Conservation (phyloP, 305 asterid species). For the Fraxinus dipetala region DNA sequence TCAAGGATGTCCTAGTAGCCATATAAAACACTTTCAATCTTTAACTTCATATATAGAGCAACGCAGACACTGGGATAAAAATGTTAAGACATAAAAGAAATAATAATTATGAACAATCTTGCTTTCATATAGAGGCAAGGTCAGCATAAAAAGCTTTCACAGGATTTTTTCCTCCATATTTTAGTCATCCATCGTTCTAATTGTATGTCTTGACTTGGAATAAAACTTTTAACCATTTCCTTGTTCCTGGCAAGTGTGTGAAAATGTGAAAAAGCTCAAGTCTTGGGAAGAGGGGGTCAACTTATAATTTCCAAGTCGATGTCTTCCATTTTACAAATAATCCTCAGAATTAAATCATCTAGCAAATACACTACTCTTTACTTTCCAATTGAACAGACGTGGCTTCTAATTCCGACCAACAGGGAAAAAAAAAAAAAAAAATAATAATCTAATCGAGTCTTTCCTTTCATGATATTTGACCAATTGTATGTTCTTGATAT, state of each 20-base stretch:
- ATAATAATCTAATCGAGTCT: background rate
- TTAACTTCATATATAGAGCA: conserved; percentile 14
- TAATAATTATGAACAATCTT: background rate
- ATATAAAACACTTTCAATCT: conserved; percentile 7
- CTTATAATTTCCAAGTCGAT: conserved; percentile 21
- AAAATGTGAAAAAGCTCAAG: background rate
- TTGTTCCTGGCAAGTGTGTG: background rate
- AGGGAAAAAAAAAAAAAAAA: background rate
- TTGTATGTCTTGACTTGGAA: background rate
- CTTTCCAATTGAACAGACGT: background rate
- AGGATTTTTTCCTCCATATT: background rate
- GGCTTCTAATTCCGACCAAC: background rate
- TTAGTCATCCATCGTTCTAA: background rate
- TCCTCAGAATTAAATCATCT: background rate
- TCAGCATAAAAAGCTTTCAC: background rate
- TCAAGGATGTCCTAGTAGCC: conserved; percentile 3
- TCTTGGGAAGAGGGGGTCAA: conserved; percentile 23
- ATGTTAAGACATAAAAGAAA: background rate
- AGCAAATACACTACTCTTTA: conserved; percentile 4
- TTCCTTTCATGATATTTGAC: background rate
- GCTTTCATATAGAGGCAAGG: background rate
- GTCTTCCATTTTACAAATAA: conserved; percentile 12
- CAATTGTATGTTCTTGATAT: background rate
- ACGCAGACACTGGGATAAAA: background rate
- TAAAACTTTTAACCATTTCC: conserved; percentile 5